Base-by-base conservation (phyloP, 345 rosid genomes). In the Acer yangbiense region DNA sequence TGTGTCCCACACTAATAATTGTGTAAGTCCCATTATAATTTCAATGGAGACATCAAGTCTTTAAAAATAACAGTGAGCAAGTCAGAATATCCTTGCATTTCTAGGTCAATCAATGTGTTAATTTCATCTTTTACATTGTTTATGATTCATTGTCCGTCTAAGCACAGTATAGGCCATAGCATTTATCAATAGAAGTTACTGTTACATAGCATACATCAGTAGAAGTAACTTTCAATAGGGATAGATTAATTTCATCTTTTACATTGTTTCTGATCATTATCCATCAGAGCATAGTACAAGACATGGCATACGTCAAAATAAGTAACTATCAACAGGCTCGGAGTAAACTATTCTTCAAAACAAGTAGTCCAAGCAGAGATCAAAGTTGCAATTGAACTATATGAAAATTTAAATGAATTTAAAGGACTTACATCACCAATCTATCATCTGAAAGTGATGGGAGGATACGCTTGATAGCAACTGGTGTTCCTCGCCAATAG, bases 361-460 rank as follows among this genome's bases (percentile, higher is more conserved):
- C 46, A 41, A 70, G 18, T 41, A 43, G 35, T 65, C 13, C 1
- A 61, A 25, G 29, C 23, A 66, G 29, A 61, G 52, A 46, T 67
- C 21, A 71, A 32, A 64, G 13, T 12, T 46, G 68, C 29, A 73
- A 69, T 52, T 25, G 48, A 16, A 76, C 16, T 39, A 43, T 65
- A 70, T 64, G 25, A 32, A 75, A 29, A 74, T 21, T 14, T 13
- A 17, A 16, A 43, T 11, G 76, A 80, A 72, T 27, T 63, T n/a
- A 50, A 16, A 41, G 74, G 25, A 68, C 97, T 90, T 85, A 96
- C 99, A 94, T 89, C 84, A 96, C 99, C 83, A 96, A 85, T 89
- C 97, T 91, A 88, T 96, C 99, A 84, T 96, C 99, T 70, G 98
- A 96, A 62, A 96, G 98, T 57, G 97, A 91, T 23, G 99, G 99